Evolutionary conservation across 331 rosid species (phyloP).

Genomic region (Pyracantha coccinea): DNA sequence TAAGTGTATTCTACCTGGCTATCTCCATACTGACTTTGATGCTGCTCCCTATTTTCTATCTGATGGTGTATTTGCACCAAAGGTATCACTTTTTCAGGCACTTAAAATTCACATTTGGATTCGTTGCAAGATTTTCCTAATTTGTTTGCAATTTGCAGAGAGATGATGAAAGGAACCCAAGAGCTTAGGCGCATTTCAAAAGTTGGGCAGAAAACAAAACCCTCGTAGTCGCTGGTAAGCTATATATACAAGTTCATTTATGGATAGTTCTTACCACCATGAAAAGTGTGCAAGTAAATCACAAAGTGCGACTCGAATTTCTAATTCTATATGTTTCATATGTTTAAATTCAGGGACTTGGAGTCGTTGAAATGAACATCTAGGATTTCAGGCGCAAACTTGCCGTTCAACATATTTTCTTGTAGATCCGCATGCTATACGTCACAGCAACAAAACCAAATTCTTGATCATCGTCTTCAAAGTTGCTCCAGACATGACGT

Average conservation of each 20-base stretch:
- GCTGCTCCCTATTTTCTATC: constrained; percentile 82
- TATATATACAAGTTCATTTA: constrained; percentile 4
- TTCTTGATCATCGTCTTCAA: background rate
- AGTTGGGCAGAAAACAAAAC: constrained; percentile 55
- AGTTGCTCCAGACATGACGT: background rate
- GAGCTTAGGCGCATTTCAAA: constrained; percentile 69
- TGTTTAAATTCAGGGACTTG: constrained; percentile 14
- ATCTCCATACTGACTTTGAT: constrained; percentile 61
- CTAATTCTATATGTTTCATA: background rate
- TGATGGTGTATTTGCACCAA: constrained; percentile 66
- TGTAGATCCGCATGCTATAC: background rate
- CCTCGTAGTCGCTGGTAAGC: constrained; percentile 57
- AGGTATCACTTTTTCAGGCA: constrained; percentile 38
- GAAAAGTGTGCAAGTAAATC: background rate
- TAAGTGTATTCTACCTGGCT: constrained; percentile 62
- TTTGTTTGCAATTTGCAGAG: constrained; percentile 41
- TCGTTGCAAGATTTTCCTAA: constrained; percentile 5
- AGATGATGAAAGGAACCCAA: constrained; percentile 58
- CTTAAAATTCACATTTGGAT: constrained; percentile 1
- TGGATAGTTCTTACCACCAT: background rate
- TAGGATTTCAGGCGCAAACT: constrained; percentile 1
- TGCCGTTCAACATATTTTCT: background rate
- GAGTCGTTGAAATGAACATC: constrained; percentile 2
- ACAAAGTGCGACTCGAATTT: background rate
- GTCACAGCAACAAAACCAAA: constrained; percentile 10